A percentile compares a stretch with the other conserved stretches of the same genome.
Conservation (phyloP, 768 basidiomycete species). For the Hirschioporus abietinus region DNA sequence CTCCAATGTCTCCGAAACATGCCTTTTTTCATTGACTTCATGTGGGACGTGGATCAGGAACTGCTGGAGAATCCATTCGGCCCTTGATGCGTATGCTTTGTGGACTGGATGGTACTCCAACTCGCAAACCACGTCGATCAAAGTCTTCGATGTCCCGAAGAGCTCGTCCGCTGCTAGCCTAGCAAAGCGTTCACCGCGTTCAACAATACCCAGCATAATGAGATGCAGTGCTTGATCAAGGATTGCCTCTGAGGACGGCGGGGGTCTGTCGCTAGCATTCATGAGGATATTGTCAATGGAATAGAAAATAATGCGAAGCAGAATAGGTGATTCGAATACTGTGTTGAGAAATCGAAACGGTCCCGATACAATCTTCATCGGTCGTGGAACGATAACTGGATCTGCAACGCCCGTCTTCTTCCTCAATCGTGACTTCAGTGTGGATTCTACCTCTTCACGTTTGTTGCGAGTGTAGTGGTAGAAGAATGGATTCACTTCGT, state of each 20-base stretch:
- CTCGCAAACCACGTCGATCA: conserved; percentile 68
- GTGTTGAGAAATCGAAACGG: conserved; percentile 65
- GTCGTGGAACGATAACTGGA: conserved; percentile 71
- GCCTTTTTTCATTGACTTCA: conserved; percentile 49
- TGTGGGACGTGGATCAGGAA: conserved; percentile 52
- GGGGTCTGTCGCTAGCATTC: conserved; percentile 37
- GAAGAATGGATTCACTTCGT: conserved; percentile 93
- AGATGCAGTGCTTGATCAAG: conserved; percentile 87
- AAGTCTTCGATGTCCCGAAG: conserved; percentile 55
- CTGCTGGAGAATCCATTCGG: conserved; percentile 68
- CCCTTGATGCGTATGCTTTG: conserved; percentile 63
- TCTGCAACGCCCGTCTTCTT: conserved; percentile 58
- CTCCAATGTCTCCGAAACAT: conserved; percentile 30
- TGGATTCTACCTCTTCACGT: conserved; percentile 82
- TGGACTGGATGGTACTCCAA: conserved; percentile 72
- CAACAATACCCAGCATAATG: conserved; percentile 77
- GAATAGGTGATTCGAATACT: conserved; percentile 62
- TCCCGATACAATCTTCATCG: conserved; percentile 55
- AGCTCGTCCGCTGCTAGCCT: conserved; percentile 44
- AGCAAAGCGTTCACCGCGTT: conserved; percentile 60
- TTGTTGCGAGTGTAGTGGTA: conserved; percentile 94
- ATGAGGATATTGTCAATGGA: conserved; percentile 68
- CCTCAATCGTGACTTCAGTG: conserved; percentile 61
- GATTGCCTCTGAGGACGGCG: conserved; percentile 82
- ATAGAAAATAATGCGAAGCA: conserved; percentile 82